phyloP scores from a whole-genome alignment of 768 basidiomycete genomes.

The Hebeloma cylindrosporum region DNA sequence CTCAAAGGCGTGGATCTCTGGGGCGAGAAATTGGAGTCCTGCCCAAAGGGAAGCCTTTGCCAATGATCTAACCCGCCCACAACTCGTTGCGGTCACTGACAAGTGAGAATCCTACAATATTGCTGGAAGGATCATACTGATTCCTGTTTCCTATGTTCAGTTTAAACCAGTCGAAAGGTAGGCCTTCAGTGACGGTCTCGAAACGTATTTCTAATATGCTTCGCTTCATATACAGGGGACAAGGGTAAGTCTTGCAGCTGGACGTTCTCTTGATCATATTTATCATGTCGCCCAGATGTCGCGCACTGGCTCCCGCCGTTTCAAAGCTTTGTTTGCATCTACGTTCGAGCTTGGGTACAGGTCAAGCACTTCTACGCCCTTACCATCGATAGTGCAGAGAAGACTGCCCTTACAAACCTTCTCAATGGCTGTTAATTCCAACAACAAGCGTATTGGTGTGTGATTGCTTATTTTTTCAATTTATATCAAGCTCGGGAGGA shows the following conservation, averaged over 20 bases:
- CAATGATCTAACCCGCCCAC: slow-evolving; percentile 54
- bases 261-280: not conserved
- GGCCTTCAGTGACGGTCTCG: not conserved
- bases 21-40: slow-evolving; percentile 49
- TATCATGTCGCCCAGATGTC: slow-evolving; percentile 27
- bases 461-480: not conserved
- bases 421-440: slow-evolving; percentile 40
- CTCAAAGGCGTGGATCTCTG: slow-evolving; percentile 52
- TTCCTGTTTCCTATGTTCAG: not conserved
- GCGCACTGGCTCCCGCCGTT: slow-evolving; percentile 47
- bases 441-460: not conserved
- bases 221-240: slow-evolving; percentile 33
- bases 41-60: slow-evolving; percentile 51
- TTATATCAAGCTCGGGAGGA: too few species aligned
- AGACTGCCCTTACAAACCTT: slow-evolving; percentile 40
- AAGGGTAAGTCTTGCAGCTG: slow-evolving; percentile 25
- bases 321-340: slow-evolving; percentile 46
- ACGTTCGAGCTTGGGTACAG: slow-evolving; percentile 49
- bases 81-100: slow-evolving; percentile 48
- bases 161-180: slow-evolving; percentile 15
- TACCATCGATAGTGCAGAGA: slow-evolving; percentile 48
- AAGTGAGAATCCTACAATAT: slow-evolving; percentile 22
- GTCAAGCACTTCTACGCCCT: slow-evolving; percentile 49
- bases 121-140: not conserved
- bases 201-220: not conserved